phyloP scores from a whole-genome alignment of 2,329 filamentous ascomycete genomes.

The Zymoseptoria ardabiliae region DNA sequence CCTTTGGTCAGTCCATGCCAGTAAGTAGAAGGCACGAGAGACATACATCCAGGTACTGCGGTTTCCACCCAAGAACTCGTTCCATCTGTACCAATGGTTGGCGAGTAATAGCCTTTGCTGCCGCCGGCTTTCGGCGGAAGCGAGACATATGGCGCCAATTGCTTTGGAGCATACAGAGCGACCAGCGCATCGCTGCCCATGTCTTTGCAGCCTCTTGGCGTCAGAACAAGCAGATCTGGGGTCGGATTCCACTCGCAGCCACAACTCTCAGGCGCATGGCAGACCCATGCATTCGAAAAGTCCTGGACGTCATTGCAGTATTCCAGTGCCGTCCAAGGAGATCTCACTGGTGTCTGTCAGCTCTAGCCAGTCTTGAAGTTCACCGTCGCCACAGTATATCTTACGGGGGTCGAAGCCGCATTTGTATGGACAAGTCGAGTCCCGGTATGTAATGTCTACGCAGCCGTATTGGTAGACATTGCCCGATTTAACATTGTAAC shows the following conservation, averaged over 20 bases:
- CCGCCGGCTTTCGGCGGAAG: slow-evolving; percentile 22
- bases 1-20: slow-evolving; percentile 1
- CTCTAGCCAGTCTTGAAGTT: neutral
- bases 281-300: slow-evolving; percentile 24
- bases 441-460: slow-evolving; percentile 25
- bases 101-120: slow-evolving; percentile 21
- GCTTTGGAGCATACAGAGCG: slow-evolving; percentile 23
- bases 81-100: slow-evolving; percentile 12
- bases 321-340: slow-evolving; percentile 25
- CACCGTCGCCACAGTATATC: neutral
- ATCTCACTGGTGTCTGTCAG: slow-evolving; percentile 15
- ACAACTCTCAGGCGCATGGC: slow-evolving; percentile 26
- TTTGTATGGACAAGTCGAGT: slow-evolving; percentile 24
- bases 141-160: slow-evolving; percentile 23
- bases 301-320: slow-evolving; percentile 20
- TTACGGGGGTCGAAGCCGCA: slow-evolving; percentile 24
- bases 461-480: slow-evolving; percentile 29
- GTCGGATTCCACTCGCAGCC: slow-evolving; percentile 23
- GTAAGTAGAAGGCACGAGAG: neutral
- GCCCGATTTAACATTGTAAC: slow-evolving; percentile 23
- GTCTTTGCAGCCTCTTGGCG: slow-evolving; percentile 20
- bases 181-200: slow-evolving; percentile 27
- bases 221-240: slow-evolving; percentile 15
- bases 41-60: slow-evolving; percentile 20
- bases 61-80: slow-evolving; percentile 21